These are phyloP conservation scores for Flammula alnicola DNA, from an alignment of 1,284 basidiomycete genomes.

Conservation along the genomic window DNA sequence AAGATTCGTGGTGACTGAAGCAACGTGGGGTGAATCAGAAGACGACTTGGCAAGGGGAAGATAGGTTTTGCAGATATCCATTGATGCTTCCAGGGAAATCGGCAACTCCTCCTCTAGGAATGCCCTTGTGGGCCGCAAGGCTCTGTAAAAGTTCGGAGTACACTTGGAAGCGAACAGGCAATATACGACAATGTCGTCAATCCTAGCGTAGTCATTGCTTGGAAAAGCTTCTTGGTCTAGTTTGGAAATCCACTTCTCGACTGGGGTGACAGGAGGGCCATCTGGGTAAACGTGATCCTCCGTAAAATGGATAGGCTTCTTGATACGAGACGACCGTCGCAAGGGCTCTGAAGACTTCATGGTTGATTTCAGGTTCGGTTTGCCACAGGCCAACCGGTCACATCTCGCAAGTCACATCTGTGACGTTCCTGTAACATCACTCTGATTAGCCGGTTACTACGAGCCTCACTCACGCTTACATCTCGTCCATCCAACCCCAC, in stretches of 20 bases:
- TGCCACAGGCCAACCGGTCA: no score
- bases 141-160: not conserved
- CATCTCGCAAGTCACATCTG: no score
- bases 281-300: no score
- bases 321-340: no score
- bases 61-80: not conserved
- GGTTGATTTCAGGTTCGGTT: no score
- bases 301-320: no score
- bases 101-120: not conserved
- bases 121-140: not conserved
- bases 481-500: no score
- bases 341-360: no score
- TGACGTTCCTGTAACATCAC: no score
- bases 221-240: conserved; percentile 4
- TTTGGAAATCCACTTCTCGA: conserved; percentile 4
- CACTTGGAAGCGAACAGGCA: conserved; percentile 1
- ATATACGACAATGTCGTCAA: conserved; percentile 5
- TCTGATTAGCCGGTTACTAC: no score
- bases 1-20: not conserved
- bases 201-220: not conserved
- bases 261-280: not conserved
- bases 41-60: not conserved
- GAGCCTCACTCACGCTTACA: no score
- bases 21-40: not conserved
- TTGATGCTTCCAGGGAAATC: not conserved